These are phyloP conservation scores for Deinandra increscens DNA, from an alignment of 129 eudicot species.

Conservation along the genomic window DNA sequence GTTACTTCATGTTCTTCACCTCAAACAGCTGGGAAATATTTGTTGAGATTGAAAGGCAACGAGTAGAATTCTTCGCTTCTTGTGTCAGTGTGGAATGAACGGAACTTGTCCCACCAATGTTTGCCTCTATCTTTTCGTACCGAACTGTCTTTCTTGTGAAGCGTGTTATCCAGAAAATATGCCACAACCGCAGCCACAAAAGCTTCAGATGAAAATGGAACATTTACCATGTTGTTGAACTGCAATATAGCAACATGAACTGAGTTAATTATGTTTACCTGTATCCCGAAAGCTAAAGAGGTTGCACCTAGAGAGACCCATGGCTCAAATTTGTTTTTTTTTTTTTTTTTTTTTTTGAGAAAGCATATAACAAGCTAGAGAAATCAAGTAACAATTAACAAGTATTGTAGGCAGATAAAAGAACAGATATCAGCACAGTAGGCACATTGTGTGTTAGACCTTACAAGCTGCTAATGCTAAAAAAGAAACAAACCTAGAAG, in stretches of 20 bases:
- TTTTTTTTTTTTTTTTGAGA: too few species aligned
- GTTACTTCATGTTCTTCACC: background rate
- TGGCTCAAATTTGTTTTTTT: too few species aligned
- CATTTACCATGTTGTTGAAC: slow-evolving; percentile 68
- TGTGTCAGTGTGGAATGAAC: slow-evolving; percentile 55
- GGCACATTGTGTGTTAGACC: too few species aligned
- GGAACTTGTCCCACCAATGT: slow-evolving; percentile 78
- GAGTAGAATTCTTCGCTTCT: slow-evolving; percentile 73
- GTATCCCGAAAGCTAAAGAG: too few species aligned
- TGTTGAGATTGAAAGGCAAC: slow-evolving; percentile 70
- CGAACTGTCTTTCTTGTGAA: slow-evolving; percentile 46
- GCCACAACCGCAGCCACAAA: slow-evolving; percentile 69
- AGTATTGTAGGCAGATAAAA: too few species aligned
- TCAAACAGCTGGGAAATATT: slow-evolving; percentile 74
- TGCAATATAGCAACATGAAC: slow-evolving; percentile 20
- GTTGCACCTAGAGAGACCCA: too few species aligned
- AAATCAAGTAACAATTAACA: too few species aligned
- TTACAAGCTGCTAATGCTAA: too few species aligned
- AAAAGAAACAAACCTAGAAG: too few species aligned
- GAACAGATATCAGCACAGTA: too few species aligned
- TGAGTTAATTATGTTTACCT: background rate
- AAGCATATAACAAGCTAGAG: too few species aligned
- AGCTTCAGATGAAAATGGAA: slow-evolving; percentile 67
- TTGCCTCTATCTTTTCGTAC: slow-evolving; percentile 67
- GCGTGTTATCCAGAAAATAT: slow-evolving; percentile 62